Base-by-base conservation (phyloP, 768 basidiomycete genomes). In the Calocera viscosa region DNA sequence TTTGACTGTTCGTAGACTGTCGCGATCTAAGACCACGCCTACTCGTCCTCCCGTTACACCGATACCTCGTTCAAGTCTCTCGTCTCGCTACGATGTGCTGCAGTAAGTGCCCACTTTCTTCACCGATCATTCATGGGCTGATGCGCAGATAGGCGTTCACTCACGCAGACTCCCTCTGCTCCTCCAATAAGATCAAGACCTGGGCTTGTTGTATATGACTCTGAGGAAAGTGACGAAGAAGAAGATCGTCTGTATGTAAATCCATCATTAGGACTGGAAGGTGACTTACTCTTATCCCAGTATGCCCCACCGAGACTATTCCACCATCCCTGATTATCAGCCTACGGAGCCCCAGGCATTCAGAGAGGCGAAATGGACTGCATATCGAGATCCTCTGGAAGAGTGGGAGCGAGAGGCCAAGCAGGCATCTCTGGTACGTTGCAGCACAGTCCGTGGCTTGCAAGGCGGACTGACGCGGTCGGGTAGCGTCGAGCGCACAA, bases 341-440 rank as follows among this genome's bases (percentile, higher is more conserved):
- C 53, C 53, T 32, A 60, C 53, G 16, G 26, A 26, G 19, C 53
- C 53, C 5, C 53, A 60, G 22, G 53, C 53, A 26, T 60, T 60
- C 53, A 2, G 30, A 32, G 53, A 60, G 30, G 53, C 53, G 26
- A 60, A 60, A 60, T 60, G 53, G 53, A 60, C 53, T 28, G 24
- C 53, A 2, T 60, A 60, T 19, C 53, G 53, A 5, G 53, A 60
- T 60, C 53, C 53, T 2, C 14, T 32, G 26, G 53, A 60, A 26
- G 53, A 60, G 22, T 60, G 53, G 53, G 53, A 60, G 30, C 53
- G 53, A 32, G 14, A 60, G 19, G 53, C 53, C 14, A 60, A 60
- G 53, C 26, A 60, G 53, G 53, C 53, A 5, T 60, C 53, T 10
- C 53, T 60, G 26, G 53, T 60, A 16, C 24, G 53, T 19, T 19